phyloP scores from a whole-genome alignment of 2,329 filamentous ascomycete genomes.

The Hortaea werneckii region DNA sequence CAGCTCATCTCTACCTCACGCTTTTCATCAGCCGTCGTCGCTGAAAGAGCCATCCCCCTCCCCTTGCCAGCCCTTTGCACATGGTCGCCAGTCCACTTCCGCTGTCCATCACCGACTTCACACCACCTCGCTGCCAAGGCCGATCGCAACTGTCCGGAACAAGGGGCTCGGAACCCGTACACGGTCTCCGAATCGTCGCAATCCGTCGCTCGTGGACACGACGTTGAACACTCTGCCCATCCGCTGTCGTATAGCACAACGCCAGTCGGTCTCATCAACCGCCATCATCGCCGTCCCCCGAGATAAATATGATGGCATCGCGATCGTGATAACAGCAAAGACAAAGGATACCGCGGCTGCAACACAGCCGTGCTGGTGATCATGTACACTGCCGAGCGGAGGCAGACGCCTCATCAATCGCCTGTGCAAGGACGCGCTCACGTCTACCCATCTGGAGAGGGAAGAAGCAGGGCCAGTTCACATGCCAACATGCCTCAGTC shows the following conservation, averaged over 20 bases:
- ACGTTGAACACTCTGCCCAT: too few relatives aligned
- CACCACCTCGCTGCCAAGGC: neutral
- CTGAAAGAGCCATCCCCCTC: neutral
- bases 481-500: constrained; percentile 17
- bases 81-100: neutral
- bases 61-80: neutral
- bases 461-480: constrained; percentile 19
- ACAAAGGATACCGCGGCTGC: neutral
- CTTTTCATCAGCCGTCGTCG: neutral
- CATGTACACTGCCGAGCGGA: neutral
- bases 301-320: too few relatives aligned
- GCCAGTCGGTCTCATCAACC: too few relatives aligned
- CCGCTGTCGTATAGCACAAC: too few relatives aligned
- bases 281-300: too few relatives aligned
- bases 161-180: neutral
- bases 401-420: constrained; percentile 17
- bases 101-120: neutral
- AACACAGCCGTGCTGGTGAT: neutral
- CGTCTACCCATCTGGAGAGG: constrained; percentile 19
- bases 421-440: constrained; percentile 24
- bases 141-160: neutral
- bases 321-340: neutral
- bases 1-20: neutral
- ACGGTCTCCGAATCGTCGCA: too few relatives aligned
- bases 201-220: too few relatives aligned